Base-by-base conservation (phyloP, 2,329 filamentous ascomycete genomes). In the Seiridium unicorne region DNA sequence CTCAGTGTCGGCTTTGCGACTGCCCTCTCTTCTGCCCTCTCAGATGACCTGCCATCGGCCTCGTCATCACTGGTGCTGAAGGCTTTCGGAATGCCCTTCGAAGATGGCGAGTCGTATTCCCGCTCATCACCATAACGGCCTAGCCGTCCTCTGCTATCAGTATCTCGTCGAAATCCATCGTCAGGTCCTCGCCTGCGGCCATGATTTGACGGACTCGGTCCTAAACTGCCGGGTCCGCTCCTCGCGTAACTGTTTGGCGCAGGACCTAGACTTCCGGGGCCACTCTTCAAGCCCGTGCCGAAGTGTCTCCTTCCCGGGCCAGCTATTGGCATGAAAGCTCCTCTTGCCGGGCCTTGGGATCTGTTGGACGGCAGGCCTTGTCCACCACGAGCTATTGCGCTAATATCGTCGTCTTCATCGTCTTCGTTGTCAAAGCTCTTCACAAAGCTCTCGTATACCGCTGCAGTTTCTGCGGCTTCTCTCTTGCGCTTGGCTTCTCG, bases 381-480 rank as follows among this genome's bases (percentile, higher is more conserved):
- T 69, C 67, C 51, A 73, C 72, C 47, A 68, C 71, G 49, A 63
- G 66, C 32, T 34, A 55, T 56, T 13, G 61, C 58, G 44, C 55
- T 55, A 34, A 62, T 62, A 34, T 61, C 51, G 58, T 66, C 62
- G 32, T 76, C 72, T 61, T 79, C 74, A 46, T 82, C 79, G 34
- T 84, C 83, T 44, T 88, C 85, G 62, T 84, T 80, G 49, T 87
- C 88, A 68, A 91, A 91, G 59, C 84, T 92, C 75, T 94, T 94
- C 60, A 95, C 86, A 66, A 97, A 97, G 65, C 94, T 92, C 67
- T 92, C 87, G 73, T 93, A 91, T 1, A 93, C 92, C 32, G 92
- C 92, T 31, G 90, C 91, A 5, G 91, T 96, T 76, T 97, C 93
- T 65, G 89, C 92, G 69, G 89, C 90, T 74, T 96, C 93, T 66